phyloP scores from a whole-genome alignment of 2,329 filamentous ascomycete genomes.

The Herpomyces periplanetae region DNA sequence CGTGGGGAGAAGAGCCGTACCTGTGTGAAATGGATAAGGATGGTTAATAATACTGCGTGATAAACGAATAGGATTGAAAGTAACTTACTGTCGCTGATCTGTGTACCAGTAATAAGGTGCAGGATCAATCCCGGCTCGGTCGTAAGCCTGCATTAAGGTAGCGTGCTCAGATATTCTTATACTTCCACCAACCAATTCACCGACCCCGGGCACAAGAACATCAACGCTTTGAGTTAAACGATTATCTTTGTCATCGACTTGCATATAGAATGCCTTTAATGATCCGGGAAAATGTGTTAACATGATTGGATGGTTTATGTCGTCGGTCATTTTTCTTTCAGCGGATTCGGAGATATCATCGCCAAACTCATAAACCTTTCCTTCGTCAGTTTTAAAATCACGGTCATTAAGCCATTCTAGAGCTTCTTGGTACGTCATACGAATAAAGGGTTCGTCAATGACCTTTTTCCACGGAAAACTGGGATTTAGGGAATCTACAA shows the following conservation, averaged over 20 bases:
- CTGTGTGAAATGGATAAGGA: conserved; percentile 11
- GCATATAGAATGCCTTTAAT: conserved; percentile 99
- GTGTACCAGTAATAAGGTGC: conserved; percentile 93
- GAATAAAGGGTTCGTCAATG: conserved; percentile 49
- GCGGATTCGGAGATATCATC: conserved; percentile 95
- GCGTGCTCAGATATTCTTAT: conserved; percentile 87
- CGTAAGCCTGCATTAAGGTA: conserved; percentile 55
- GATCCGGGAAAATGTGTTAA: conserved; percentile 83
- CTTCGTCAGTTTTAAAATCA: conserved; percentile 71
- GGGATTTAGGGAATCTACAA: conserved; percentile 62
- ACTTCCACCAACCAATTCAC: conserved; percentile 76
- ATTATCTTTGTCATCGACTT: conserved; percentile 34
- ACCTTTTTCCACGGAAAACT: conserved; percentile 43
- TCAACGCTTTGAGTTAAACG: conserved; percentile 82
- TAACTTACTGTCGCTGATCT: conserved; percentile 56
- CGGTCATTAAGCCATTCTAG: conserved; percentile 75
- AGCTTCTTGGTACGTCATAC: conserved; percentile 77
- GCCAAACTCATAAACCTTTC: conserved; percentile 53
- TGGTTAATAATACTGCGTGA: conserved; percentile 1
- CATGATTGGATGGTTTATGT: conserved; percentile 77
- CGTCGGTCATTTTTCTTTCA: conserved; percentile 83
- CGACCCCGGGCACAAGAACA: conserved; percentile 54
- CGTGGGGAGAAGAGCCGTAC: conserved; percentile 67
- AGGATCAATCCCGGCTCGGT: conserved; percentile 46
- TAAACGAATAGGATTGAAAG: conserved; percentile 3